Conservation (phyloP, 306 rosid species). For the Vigna trinervia region DNA sequence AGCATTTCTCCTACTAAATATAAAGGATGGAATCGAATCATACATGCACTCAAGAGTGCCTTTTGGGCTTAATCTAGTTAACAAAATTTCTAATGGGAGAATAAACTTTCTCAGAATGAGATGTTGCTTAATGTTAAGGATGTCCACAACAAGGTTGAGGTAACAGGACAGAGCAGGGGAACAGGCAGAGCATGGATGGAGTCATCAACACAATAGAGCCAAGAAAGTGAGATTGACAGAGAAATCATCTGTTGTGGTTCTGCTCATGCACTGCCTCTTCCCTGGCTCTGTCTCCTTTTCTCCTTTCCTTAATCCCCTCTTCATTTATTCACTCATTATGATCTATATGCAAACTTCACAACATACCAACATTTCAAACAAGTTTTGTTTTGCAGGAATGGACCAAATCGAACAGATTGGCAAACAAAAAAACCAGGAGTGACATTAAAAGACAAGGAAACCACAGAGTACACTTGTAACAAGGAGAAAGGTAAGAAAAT, state of each 20-base stretch:
- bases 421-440: neutral
- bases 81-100: neutral
- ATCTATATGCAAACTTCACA: neutral
- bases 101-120: neutral
- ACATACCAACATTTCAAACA: neutral
- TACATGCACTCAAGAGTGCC: neutral
- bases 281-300: conserved; percentile 71
- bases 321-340: neutral
- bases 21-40: conserved; percentile 18
- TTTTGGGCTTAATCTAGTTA: neutral
- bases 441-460: neutral
- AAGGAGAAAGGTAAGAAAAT: neutral
- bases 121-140: conserved; percentile 6
- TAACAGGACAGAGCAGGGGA: conserved; percentile 61
- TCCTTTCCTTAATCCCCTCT: neutral
- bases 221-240: neutral
- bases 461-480: neutral
- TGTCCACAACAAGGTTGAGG: conserved; percentile 21
- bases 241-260: conserved; percentile 55
- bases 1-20: conserved; percentile 32
- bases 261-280: conserved; percentile 99
- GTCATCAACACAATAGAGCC: conserved; percentile 51
- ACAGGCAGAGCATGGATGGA: conserved; percentile 89
- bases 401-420: neutral
- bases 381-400: conserved; percentile 4